These are phyloP conservation scores for Malus hybrid DNA, from an alignment of 331 rosid species.

Conservation along the genomic window DNA sequence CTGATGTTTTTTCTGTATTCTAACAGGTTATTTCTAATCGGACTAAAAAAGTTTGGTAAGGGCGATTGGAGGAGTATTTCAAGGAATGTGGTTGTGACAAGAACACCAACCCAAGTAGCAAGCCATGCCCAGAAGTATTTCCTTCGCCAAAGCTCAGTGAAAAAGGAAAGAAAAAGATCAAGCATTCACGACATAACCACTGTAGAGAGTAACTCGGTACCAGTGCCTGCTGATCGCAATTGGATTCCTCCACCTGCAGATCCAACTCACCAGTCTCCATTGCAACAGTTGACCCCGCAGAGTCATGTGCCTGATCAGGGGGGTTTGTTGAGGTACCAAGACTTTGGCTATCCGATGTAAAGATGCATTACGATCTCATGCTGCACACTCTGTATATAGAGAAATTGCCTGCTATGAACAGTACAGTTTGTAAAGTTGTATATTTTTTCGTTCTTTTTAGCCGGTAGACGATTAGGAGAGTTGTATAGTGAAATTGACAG, in stretches of 20 bases:
- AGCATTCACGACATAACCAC: constrained; percentile 94
- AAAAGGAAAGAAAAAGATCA: constrained; percentile 83
- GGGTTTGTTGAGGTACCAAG: constrained; percentile 38
- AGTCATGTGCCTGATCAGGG: constrained; percentile 32
- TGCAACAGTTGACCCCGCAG: constrained; percentile 26
- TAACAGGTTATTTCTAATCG: constrained; percentile 63
- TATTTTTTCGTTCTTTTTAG: constrained; percentile 14
- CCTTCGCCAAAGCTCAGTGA: constrained; percentile 60
- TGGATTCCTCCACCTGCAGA: constrained; percentile 43
- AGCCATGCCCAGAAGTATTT: constrained; percentile 93
- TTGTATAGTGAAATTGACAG: constrained; percentile 13
- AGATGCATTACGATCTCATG: constrained; percentile 1
- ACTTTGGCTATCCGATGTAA: constrained; percentile 46
- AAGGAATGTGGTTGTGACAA: constrained; percentile 74
- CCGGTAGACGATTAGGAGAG: constrained; percentile 22
- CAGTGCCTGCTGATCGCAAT: constrained; percentile 41
- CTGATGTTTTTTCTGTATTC: neutral
- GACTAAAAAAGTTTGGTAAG: constrained; percentile 55
- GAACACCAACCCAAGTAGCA: constrained; percentile 96
- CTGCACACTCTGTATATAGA: constrained; percentile 17
- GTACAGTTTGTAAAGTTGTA: constrained; percentile 25
- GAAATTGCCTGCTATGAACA: constrained; percentile 11
- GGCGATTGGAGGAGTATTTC: constrained; percentile 99
- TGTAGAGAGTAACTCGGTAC: constrained; percentile 31
- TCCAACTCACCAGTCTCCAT: constrained; percentile 28